Conservation (phyloP, 768 basidiomycete species). For the Gloeostereum incarnatum region DNA sequence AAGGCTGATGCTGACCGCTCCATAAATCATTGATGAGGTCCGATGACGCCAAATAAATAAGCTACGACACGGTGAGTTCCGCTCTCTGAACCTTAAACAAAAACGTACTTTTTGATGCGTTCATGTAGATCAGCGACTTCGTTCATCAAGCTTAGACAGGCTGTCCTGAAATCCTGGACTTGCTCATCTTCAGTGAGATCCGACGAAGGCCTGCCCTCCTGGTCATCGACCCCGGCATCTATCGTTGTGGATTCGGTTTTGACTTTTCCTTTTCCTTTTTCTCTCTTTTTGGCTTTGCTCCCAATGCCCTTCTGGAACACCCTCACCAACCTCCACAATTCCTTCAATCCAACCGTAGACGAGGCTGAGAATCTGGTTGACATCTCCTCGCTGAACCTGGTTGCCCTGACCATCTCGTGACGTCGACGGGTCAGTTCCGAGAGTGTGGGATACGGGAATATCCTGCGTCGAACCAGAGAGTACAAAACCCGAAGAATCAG, state of each 20-base stretch:
- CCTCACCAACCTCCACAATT: constrained; percentile 44
- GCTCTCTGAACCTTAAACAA: constrained; percentile 2
- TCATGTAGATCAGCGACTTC: constrained; percentile 55
- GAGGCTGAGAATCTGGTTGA: constrained; percentile 36
- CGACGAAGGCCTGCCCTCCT: too few species aligned
- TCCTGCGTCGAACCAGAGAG: constrained; percentile 34
- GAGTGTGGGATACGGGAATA: constrained; percentile 47
- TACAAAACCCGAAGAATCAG: constrained; percentile 38
- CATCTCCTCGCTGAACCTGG: constrained; percentile 41
- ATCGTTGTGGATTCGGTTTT: constrained; percentile 3
- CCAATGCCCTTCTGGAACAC: too few species aligned
- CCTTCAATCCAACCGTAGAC: constrained; percentile 36
- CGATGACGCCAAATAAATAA: constrained; percentile 63
- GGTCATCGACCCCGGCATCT: constrained; percentile 5
- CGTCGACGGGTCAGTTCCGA: constrained; percentile 45
- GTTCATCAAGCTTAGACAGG: constrained; percentile 28
- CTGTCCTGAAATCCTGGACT: constrained; percentile 32
- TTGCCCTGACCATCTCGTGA: constrained; percentile 35
- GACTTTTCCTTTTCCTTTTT: constrained; percentile 13
- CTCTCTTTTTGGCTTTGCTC: constrained; percentile 24
- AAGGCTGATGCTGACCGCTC: constrained; percentile 24
- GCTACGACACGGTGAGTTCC: constrained; percentile 20
- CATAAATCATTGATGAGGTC: constrained; percentile 37
- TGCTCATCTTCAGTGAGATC: constrained; percentile 22
- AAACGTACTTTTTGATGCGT: constrained; percentile 48